phyloP scores from a whole-genome alignment of 1,284 basidiomycete species.

The Irpex sp. region DNA sequence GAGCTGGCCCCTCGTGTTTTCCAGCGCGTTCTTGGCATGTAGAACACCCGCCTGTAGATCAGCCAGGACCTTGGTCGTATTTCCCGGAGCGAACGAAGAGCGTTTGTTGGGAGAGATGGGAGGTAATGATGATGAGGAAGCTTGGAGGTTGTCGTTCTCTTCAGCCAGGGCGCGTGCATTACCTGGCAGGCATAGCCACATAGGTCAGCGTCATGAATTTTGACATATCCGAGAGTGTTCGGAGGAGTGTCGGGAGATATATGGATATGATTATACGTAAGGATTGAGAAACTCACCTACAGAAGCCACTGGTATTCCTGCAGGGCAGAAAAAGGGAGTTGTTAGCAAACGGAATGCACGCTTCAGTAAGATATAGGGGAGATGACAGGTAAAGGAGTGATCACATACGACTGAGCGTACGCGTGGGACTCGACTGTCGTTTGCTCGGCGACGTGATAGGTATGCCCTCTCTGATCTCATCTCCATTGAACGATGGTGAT shows the following conservation, averaged over 20 bases:
- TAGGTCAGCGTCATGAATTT: slow-evolving; percentile 16
- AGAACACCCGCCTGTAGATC: slow-evolving; percentile 81
- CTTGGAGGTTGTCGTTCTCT: slow-evolving; percentile 34
- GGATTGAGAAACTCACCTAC: slow-evolving; percentile 49
- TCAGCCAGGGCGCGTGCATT: slow-evolving; percentile 79
- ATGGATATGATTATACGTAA: not conserved
- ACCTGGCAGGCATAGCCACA: slow-evolving; percentile 39
- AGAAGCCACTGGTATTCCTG: slow-evolving; percentile 78
- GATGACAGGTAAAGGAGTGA: not conserved
- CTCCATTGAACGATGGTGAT: slow-evolving; percentile 23
- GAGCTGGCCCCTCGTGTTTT: slow-evolving; percentile 79
- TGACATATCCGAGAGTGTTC: not conserved
- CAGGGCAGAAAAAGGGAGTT: slow-evolving; percentile 13
- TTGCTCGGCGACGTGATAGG: slow-evolving; percentile 46
- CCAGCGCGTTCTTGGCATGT: slow-evolving; percentile 73
- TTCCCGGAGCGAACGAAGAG: slow-evolving; percentile 65
- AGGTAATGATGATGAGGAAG: slow-evolving; percentile 23
- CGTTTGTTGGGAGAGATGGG: slow-evolving; percentile 35
- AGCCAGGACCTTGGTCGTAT: slow-evolving; percentile 79
- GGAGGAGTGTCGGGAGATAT: not conserved
- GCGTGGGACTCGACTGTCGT: slow-evolving; percentile 66
- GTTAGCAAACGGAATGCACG: slow-evolving; percentile 9
- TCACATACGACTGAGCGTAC: slow-evolving; percentile 74
- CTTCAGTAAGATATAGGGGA: slow-evolving; percentile 9
- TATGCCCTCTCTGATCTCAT: slow-evolving; percentile 64